Conservation (phyloP, 805 yeast genomes). For the Metschnikowia lochheadii region DNA sequence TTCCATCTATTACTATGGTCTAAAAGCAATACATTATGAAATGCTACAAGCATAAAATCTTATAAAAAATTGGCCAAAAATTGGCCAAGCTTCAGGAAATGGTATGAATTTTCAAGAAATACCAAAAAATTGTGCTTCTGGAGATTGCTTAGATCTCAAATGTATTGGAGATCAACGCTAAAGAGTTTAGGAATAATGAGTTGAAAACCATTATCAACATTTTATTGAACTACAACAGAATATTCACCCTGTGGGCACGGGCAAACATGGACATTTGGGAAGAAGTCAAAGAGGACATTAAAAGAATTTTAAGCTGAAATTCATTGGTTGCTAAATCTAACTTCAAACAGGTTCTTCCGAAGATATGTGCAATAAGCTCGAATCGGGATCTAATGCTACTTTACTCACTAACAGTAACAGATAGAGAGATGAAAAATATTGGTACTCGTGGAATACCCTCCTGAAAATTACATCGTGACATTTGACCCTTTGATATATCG, state of each 20-base stretch:
- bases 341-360: not conserved
- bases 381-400: too few species aligned
- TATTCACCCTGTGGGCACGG: conserved; percentile 61
- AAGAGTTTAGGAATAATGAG: conserved; percentile 47
- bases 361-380: too few species aligned
- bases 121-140: conserved; percentile 41
- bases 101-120: conserved; percentile 48
- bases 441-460: too few species aligned
- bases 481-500: too few species aligned
- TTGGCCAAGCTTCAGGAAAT: conserved; percentile 48
- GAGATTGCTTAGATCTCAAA: conserved; percentile 41
- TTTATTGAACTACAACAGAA: conserved; percentile 49
- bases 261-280: conserved; percentile 67
- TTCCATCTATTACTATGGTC: too few species aligned
- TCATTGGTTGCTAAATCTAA: not conserved
- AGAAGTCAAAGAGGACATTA: conserved; percentile 47
- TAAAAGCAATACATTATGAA: too few species aligned
- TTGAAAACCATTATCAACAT: conserved; percentile 50
- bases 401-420: too few species aligned
- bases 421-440: too few species aligned
- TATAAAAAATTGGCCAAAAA: conserved; percentile 26
- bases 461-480: too few species aligned
- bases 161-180: conserved; percentile 43
- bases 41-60: too few species aligned
- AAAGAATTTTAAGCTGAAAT: conserved; percentile 5